phyloP scores from a whole-genome alignment of 306 rosid genomes.

The Sphenostylis stenocarpa region DNA sequence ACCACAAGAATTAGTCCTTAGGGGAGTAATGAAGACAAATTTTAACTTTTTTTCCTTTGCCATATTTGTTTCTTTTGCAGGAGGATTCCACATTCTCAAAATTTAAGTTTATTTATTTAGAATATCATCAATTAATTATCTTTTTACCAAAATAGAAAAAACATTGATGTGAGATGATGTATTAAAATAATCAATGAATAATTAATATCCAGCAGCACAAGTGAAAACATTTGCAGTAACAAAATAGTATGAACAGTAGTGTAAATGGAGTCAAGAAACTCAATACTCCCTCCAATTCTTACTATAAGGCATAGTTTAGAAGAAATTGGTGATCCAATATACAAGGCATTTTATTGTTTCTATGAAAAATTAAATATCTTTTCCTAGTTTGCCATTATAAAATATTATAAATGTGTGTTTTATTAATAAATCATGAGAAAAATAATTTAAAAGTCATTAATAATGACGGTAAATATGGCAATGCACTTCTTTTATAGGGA shows the following conservation, averaged over 20 bases:
- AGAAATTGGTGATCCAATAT: too few relatives aligned
- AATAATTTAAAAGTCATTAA: too few relatives aligned
- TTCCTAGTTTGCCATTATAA: too few relatives aligned
- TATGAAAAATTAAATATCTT: too few relatives aligned
- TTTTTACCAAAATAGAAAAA: conserved; percentile 2
- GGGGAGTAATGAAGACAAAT: not conserved
- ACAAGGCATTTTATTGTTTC: too few relatives aligned
- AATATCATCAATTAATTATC: not conserved
- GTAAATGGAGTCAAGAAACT: not conserved
- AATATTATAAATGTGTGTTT: too few relatives aligned
- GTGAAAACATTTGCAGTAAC: conserved; percentile 4
- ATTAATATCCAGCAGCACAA: conserved; percentile 16
- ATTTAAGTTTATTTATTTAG: not conserved
- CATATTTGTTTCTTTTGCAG: not conserved
- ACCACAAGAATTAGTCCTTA: not conserved
- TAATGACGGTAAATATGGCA: too few relatives aligned
- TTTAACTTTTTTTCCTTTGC: not conserved
- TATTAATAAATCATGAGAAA: too few relatives aligned
- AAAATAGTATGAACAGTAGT: not conserved
- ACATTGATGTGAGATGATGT: not conserved
- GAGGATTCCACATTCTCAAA: conserved; percentile 8
- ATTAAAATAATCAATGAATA: not conserved
- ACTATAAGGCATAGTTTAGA: too few relatives aligned
- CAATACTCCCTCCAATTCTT: not conserved
- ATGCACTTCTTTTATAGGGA: too few relatives aligned